Evolutionary conservation across 345 rosid genomes (phyloP).

Genomic region (Erucastrum elatum): DNA sequence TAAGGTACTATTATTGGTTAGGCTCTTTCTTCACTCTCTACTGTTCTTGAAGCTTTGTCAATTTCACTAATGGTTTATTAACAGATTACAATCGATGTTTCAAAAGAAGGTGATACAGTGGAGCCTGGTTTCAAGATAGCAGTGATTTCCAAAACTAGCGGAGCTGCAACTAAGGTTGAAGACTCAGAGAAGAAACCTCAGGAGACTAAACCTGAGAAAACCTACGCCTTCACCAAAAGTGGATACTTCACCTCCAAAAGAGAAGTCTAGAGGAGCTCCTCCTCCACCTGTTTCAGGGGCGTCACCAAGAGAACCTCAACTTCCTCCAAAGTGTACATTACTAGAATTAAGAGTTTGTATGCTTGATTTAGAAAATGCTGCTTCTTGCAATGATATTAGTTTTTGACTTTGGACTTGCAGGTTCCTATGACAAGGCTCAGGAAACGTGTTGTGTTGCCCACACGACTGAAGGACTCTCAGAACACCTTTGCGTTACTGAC

Average conservation of each 20-base stretch:
- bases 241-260: conserved; percentile 25
- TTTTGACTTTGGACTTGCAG: conserved; percentile 36
- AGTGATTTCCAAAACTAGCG: conserved; percentile 69
- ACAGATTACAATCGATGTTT: conserved; percentile 72
- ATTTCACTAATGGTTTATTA: background rate
- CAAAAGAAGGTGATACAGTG: conserved; percentile 87
- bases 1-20: conserved; percentile 51
- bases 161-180: conserved; percentile 59
- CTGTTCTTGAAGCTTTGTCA: background rate
- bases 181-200: conserved; percentile 53
- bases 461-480: conserved; percentile 88
- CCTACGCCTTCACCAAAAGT: conserved; percentile 37
- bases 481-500: conserved; percentile 91
- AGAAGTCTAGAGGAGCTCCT: conserved; percentile 48
- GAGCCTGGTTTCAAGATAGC: conserved; percentile 82
- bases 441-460: conserved; percentile 87
- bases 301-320: conserved; percentile 78
- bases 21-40: background rate
- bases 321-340: conserved; percentile 87
- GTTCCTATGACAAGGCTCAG: conserved; percentile 96
- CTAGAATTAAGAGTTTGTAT: background rate
- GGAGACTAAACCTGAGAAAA: conserved; percentile 45
- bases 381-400: background rate
- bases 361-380: background rate
- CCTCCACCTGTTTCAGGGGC: conserved; percentile 51